Evolutionary conservation across 176 grass and related monocot genomes (phyloP), one percentile per base, ranked within the genome.

Genomic region (Aegilops umbellulata): DNA sequence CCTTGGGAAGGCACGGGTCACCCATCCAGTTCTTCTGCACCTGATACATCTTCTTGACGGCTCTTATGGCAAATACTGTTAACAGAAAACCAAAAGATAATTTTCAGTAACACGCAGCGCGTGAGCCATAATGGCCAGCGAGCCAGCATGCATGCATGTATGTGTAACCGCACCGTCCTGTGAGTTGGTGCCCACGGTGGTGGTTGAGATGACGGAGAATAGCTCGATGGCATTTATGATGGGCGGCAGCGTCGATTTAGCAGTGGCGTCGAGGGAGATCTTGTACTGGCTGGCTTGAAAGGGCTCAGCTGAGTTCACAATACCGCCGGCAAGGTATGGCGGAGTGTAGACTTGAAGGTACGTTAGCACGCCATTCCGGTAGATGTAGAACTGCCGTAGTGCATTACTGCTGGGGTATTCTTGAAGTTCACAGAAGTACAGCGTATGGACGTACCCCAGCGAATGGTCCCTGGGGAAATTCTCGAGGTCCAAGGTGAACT

Each of bases 1-100:
- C 24, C 23, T 88, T 58, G 1, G 90, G 93, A 78, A 49, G 47
- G 30, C 93, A 95, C 16, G 90, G 93, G 20, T 95, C 93, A 32
- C 90, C 93, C 83, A 83, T 86, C 93, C 93, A 95, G 8, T 81
- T 90, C 82, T 62, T 90, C 42, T 86, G 64, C 22, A 90, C 24
- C 32, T 84, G 26, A 27, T 95, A 95, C 22, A 62, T 60, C 20
- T 7, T 76, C 84, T 87, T 91, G 69, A 93, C 85, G 17, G 44
- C 65, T 67, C 8, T 77, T 8, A 95, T 91, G 30, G 90, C 90
- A 42, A 84, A 80, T n/a, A 61, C 93, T 95, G 70, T 80, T 29
- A 42, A 42, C 8, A 42, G 10, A 42, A 42, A 42, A 78, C 17
- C 65, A 67, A 29, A 24, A 11, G 38, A 72, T 41, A 25, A 68